Conservation (phyloP, 2,329 filamentous ascomycete species). For the Salinomyces thailandicus region DNA sequence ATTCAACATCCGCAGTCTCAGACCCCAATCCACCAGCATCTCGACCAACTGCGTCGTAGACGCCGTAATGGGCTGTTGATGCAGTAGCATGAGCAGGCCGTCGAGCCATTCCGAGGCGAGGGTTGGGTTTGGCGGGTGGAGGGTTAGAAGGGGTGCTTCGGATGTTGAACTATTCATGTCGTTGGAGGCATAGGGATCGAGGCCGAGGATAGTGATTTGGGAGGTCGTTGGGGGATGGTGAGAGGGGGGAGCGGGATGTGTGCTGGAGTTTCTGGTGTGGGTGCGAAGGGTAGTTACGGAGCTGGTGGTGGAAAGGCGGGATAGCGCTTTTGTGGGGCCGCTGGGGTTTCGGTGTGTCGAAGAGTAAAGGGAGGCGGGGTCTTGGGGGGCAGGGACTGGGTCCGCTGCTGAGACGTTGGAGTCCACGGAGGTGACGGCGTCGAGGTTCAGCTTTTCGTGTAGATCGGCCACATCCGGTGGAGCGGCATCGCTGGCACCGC, state of each 20-base stretch:
- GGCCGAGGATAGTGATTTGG: conserved; percentile 82
- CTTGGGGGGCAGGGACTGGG: conserved; percentile 41
- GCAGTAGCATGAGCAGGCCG: conserved; percentile 84
- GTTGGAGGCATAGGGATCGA: conserved; percentile 20
- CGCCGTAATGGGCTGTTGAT: conserved; percentile 91
- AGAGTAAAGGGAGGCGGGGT: too few relatives aligned
- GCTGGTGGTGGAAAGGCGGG: conserved; percentile 8
- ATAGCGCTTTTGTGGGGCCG: conserved; percentile 10
- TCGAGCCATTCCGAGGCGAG: conserved; percentile 95
- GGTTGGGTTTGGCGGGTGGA: conserved; percentile 70
- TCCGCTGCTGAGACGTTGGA: conserved; percentile 71
- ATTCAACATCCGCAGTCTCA: conserved; percentile 88
- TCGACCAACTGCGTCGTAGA: conserved; percentile 86
- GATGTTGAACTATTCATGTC: conserved; percentile 3
- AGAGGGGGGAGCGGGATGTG: conserved; percentile 6
- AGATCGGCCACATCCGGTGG: conserved; percentile 65
- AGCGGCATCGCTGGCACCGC: conserved; percentile 40
- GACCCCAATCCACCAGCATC: conserved; percentile 76
- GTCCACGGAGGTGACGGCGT: conserved; percentile 80
- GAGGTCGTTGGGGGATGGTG: conserved; percentile 43
- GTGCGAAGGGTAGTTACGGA: conserved; percentile 1
- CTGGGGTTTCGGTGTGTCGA: too few relatives aligned
- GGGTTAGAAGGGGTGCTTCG: conserved; percentile 68
- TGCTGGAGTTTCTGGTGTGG: not conserved
- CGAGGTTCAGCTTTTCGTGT: conserved; percentile 74